Evolutionary conservation across 768 basidiomycete species (phyloP).

Genomic region (Tremella yokohamensis): DNA sequence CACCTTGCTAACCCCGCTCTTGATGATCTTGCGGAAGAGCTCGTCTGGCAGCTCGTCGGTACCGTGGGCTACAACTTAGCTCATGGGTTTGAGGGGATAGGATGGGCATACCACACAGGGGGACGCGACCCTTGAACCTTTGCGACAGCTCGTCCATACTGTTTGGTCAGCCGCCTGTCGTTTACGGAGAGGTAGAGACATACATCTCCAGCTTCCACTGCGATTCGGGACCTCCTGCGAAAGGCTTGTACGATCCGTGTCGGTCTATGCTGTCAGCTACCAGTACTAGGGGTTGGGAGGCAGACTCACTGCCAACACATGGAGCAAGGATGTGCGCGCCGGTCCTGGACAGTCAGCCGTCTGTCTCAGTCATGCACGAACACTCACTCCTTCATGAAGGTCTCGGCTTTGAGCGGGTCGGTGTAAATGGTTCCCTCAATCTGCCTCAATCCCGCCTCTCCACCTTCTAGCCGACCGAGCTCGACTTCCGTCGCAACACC

Average conservation of each 20-base stretch:
- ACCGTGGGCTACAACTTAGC: slow-evolving; percentile 35
- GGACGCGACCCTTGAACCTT: slow-evolving; percentile 8
- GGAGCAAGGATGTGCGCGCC: slow-evolving; percentile 51
- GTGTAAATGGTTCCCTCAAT: slow-evolving; percentile 51
- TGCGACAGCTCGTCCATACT: slow-evolving; percentile 3
- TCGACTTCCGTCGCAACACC: slow-evolving; percentile 52
- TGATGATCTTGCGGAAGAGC: slow-evolving; percentile 45
- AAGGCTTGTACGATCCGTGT: slow-evolving; percentile 48
- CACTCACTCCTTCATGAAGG: slow-evolving; percentile 48
- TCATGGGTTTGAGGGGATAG: background rate
- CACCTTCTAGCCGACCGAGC: slow-evolving; percentile 50
- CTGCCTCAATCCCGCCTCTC: slow-evolving; percentile 46
- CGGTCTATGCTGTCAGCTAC: slow-evolving; percentile 20
- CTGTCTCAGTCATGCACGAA: background rate
- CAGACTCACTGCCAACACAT: slow-evolving; percentile 38
- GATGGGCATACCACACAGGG: slow-evolving; percentile 4
- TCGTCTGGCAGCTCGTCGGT: slow-evolving; percentile 51
- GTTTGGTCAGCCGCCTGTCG: background rate
- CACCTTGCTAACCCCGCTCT: slow-evolving; percentile 48
- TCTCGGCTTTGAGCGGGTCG: slow-evolving; percentile 48
- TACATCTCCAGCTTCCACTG: slow-evolving; percentile 26
- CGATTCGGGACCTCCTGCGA: slow-evolving; percentile 40
- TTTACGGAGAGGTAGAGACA: background rate
- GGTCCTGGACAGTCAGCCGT: slow-evolving; percentile 25
- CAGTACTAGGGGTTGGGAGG: background rate